phyloP scores from a whole-genome alignment of 768 basidiomycete species.

The Mycena floridula region DNA sequence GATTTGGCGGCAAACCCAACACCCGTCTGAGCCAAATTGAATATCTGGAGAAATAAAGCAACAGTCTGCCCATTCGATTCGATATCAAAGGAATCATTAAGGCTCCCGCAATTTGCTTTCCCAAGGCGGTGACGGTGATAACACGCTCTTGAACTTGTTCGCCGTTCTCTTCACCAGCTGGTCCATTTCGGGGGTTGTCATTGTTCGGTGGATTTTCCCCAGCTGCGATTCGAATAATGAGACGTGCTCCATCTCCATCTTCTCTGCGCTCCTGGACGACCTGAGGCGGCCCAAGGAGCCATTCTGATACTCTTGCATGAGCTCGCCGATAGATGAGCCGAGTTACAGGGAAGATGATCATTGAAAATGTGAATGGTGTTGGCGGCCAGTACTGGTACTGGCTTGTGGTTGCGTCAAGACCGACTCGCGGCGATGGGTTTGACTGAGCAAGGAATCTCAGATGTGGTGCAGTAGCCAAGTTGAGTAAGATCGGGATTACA shows the following conservation, averaged over 20 bases:
- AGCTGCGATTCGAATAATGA: slow-evolving; percentile 26
- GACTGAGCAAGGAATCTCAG: neutral
- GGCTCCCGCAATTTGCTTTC: slow-evolving; percentile 64
- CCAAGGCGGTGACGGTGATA: slow-evolving; percentile 52
- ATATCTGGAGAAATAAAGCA: slow-evolving; percentile 47
- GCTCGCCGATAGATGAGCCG: slow-evolving; percentile 36
- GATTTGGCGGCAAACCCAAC: slow-evolving; percentile 23
- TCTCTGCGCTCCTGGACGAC: slow-evolving; percentile 11
- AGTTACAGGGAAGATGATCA: slow-evolving; percentile 45
- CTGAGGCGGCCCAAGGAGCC: slow-evolving; percentile 32
- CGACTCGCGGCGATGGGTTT: slow-evolving; percentile 17
- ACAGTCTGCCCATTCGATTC: slow-evolving; percentile 54
- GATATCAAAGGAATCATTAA: slow-evolving; percentile 64
- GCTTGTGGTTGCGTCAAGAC: slow-evolving; percentile 18
- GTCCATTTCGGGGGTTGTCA: slow-evolving; percentile 12
- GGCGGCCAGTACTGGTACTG: slow-evolving; percentile 46
- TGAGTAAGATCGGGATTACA: slow-evolving; percentile 39
- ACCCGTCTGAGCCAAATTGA: slow-evolving; percentile 15
- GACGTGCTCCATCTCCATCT: slow-evolving; percentile 24
- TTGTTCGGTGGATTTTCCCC: slow-evolving; percentile 14
- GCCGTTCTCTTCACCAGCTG: slow-evolving; percentile 5
- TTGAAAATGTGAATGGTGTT: slow-evolving; percentile 48
- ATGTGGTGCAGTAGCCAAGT: slow-evolving; percentile 34
- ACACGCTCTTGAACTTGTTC: slow-evolving; percentile 48
- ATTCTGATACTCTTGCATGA: slow-evolving; percentile 33